Evolutionary conservation across 352 stramenopile species (phyloP), one percentile per base, ranked within the genome.

Genomic region (Plasmopara halstedii): DNA sequence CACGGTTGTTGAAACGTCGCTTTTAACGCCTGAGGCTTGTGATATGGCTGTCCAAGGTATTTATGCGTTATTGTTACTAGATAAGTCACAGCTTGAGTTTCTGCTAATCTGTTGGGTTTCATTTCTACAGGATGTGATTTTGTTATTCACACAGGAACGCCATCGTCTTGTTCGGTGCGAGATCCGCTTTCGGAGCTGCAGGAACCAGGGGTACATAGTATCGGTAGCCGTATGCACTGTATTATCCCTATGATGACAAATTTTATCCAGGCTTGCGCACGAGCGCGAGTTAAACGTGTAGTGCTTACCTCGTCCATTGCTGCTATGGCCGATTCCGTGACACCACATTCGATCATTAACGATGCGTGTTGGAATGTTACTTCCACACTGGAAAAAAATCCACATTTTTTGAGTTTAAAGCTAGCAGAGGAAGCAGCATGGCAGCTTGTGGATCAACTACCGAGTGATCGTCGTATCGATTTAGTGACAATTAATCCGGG

Each of bases 231-330:
- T 19, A 90, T 94, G 77, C 83, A 94, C 66, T 92, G 80, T 36
- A 94, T 94, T 62, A 90, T 94, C 23, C 83, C 83, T 10, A 94
- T 94, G 81, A 94, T 94, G 83, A 92, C 81, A 10, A 94, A 94
- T 58, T 94, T 94, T 43, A 91, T 94, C 49, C 81, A 90, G 44
- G 80, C 83, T 0, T 94, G 83, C 49, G 78, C 82, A 11, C 76
- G 83, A 9, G 64, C 76, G 4, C 74, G 79, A 34, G 70, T 92
- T 29, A 91, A 92, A 65, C 63, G 81, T 18, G 82, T 94, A 3
- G 78, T 94, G 14, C 52, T 94, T 17, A 92, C 81, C 8, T 94
- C 83, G 17, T 94, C 83, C 21, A 68, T 94, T 32, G 80, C 81
- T 20, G 83, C 83, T 0, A 92, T 94, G 83, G 79, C 81, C 0